Evolutionary conservation across 2,329 filamentous ascomycete species (phyloP).

Genomic region (Fusarium torulosum): DNA sequence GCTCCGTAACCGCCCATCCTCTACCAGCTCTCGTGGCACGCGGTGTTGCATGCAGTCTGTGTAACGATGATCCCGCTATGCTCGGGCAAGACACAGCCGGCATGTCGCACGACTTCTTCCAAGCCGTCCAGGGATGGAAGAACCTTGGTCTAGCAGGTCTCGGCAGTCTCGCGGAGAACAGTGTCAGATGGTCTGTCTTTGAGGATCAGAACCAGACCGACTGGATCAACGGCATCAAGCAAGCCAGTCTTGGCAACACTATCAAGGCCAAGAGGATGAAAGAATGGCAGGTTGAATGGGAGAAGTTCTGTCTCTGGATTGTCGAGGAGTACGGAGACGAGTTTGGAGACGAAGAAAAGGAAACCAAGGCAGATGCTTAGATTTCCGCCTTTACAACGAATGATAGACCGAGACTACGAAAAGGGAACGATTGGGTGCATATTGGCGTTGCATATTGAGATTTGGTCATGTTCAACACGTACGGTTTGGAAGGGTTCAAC

Average conservation of each 20-base stretch:
- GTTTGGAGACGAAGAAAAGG: conserved; percentile 58
- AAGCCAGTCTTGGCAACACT: conserved; percentile 78
- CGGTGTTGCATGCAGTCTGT: conserved; percentile 85
- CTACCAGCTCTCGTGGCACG: conserved; percentile 86
- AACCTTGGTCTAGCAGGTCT: conserved; percentile 90
- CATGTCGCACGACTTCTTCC: conserved; percentile 95
- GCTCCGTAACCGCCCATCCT: conserved; percentile 81
- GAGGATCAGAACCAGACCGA: conserved; percentile 79
- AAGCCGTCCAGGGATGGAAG: conserved; percentile 90
- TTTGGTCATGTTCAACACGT: conserved; percentile 35
- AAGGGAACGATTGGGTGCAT: conserved; percentile 10
- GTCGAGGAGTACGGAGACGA: conserved; percentile 80
- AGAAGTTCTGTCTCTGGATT: conserved; percentile 91
- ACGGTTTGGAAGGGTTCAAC: conserved; percentile 28
- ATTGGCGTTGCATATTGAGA: conserved; percentile 17
- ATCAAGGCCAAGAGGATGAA: conserved; percentile 78
- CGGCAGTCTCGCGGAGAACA: conserved; percentile 91
- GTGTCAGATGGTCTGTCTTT: conserved; percentile 88
- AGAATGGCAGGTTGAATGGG: conserved; percentile 86
- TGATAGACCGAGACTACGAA: conserved; percentile 14
- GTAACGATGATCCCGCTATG: conserved; percentile 92
- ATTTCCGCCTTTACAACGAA: conserved; percentile 5
- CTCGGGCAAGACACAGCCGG: conserved; percentile 85
- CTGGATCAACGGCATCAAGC: conserved; percentile 79
- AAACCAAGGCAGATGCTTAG: conserved; percentile 7